Evolutionary conservation across 768 basidiomycete genomes (phyloP).

Genomic region (Mycena kentingensis): DNA sequence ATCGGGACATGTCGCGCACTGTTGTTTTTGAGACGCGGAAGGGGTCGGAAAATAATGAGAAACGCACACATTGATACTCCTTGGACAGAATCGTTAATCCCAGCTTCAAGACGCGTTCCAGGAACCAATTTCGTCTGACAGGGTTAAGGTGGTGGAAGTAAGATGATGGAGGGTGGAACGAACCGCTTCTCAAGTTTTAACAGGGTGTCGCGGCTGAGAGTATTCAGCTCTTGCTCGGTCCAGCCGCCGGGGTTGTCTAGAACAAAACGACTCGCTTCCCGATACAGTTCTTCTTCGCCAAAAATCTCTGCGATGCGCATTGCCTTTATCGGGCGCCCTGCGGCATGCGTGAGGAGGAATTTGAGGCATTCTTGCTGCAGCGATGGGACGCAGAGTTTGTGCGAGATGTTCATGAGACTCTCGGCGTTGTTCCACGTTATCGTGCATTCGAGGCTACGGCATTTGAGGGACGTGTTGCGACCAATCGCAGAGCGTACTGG

Average conservation of each 20-base stretch:
- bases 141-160: not conserved
- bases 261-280: conserved; percentile 89
- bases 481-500: conserved; percentile 55
- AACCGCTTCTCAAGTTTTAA: conserved; percentile 88
- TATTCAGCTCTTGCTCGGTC: conserved; percentile 77
- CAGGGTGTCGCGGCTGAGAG: conserved; percentile 78
- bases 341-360: conserved; percentile 90
- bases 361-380: conserved; percentile 81
- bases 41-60: not conserved
- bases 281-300: conserved; percentile 86
- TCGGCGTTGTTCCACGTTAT: conserved; percentile 97
- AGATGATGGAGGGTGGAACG: conserved; percentile 17
- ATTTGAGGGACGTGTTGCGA: conserved; percentile 1
- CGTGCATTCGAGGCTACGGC: conserved; percentile 76
- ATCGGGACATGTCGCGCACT: conserved; percentile 89
- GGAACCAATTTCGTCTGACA: conserved; percentile 86
- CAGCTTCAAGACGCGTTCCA: conserved; percentile 91
- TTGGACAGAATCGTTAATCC: conserved; percentile 86
- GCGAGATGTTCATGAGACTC: conserved; percentile 85
- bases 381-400: conserved; percentile 83
- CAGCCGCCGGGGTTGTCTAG: conserved; percentile 90
- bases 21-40: conserved; percentile 4
- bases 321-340: conserved; percentile 90
- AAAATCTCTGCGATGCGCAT: conserved; percentile 91
- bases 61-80: conserved; percentile 87